phyloP scores from a whole-genome alignment of 1,139 yeast species.

The Candida tunisiensis region DNA sequence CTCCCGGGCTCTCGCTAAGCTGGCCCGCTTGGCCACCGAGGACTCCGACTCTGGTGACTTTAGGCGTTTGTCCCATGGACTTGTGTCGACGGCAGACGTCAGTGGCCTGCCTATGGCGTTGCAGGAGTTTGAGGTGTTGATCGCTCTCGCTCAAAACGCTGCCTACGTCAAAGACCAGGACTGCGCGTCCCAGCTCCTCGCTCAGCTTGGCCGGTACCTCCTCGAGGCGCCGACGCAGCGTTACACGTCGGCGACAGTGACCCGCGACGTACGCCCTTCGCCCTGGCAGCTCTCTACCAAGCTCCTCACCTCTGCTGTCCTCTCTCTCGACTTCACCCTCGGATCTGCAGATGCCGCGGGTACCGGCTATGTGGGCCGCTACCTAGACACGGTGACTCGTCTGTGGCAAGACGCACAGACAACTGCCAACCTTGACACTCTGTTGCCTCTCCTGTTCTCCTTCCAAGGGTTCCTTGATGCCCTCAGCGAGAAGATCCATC shows the following conservation, averaged over 20 bases:
- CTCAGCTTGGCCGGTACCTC: constrained; percentile 41
- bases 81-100: background rate
- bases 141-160: constrained; percentile 48
- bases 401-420: background rate
- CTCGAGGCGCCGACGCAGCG: constrained; percentile 39
- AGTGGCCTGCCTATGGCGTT: constrained; percentile 8
- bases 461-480: constrained; percentile 22
- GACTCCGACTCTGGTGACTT: constrained; percentile 2
- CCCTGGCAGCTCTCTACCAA: constrained; percentile 29
- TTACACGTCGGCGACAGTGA: constrained; percentile 27
- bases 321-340: constrained; percentile 25
- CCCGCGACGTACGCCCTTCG: constrained; percentile 26
- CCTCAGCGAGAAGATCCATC: constrained; percentile 4
- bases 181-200: constrained; percentile 36
- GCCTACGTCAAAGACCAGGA: constrained; percentile 22
- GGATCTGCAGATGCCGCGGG: constrained; percentile 21
- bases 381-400: background rate
- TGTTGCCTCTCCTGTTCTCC: constrained; percentile 13
- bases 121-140: constrained; percentile 54
- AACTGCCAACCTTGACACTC: constrained; percentile 9
- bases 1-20: no score
- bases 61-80: background rate
- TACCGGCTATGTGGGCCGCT: constrained; percentile 1
- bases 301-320: constrained; percentile 20
- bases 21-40: no score